Base-by-base conservation (phyloP, 1,284 basidiomycete species). In the Cryptococcus amylolentus region DNA sequence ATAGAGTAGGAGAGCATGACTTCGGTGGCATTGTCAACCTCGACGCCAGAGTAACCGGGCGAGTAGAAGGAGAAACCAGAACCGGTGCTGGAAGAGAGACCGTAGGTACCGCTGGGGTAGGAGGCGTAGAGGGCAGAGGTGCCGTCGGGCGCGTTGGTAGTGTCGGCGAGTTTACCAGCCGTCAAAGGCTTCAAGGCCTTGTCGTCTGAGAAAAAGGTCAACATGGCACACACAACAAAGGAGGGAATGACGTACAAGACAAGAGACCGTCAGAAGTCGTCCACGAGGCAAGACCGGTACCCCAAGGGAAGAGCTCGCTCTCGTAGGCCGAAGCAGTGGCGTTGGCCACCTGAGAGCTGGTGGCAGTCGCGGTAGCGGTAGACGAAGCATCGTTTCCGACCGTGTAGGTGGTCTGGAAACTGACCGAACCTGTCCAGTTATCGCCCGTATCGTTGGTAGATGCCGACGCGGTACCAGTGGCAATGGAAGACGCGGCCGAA, bases 1-100 rank as follows among this genome's bases (percentile, higher is more conserved):
- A 78, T 71, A 0, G 71, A 68, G 65, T 79, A 80, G 2, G 66
- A 66, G 51, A 78, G 67, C 9, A 66, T 49, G 46, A 76, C 67
- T 49, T 77, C 75, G 9, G 52, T 68, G 8, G 76, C 73, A 10
- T 46, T 31, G 26, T 60, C 57, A n/a, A 71, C 54, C 42, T 64
- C 59, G 51, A 72, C 67, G 6, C 62, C 63, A 39, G 60, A 54
- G 40, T 68, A 53, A 31, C 67, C 70, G 9, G 51, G 46, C 40
- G 70, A 61, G 66, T 75, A 77, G 62, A 73, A 75, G 39, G 61
- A 68, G 65, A 66, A 71, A 20, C 67, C 68, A n/a, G 64, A 56
- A 38, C 63, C 61, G 27, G 10, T 10, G 31, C 2, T 2, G 31
- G 7, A 6, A 31, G 60, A 50, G 38, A 68, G 61, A 41, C 66